A percentile compares a stretch with the other conserved stretches of the same genome.
These are phyloP conservation scores for Cryphonectria nitschkei DNA, from an alignment of 2,329 filamentous ascomycete genomes.

Conservation along the genomic window DNA sequence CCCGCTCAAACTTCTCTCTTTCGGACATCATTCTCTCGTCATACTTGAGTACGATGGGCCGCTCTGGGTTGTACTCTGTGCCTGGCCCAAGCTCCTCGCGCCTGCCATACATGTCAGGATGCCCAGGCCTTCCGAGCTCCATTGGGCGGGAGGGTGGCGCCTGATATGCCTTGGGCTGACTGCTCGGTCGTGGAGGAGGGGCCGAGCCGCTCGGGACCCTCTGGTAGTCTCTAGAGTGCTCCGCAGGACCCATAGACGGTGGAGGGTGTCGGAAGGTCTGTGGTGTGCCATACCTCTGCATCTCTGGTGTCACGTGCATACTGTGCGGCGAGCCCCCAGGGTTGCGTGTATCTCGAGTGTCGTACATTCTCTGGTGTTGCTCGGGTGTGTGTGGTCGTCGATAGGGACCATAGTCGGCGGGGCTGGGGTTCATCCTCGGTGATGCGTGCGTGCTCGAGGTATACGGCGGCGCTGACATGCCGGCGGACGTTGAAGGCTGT, in stretches of 20 bases:
- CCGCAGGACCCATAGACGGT: constrained; percentile 42
- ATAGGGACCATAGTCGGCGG: constrained; percentile 64
- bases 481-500: constrained; percentile 43
- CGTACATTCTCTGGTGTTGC: constrained; percentile 58
- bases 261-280: constrained; percentile 57
- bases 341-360: constrained; percentile 43
- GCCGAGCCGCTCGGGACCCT: constrained; percentile 41
- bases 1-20: constrained; percentile 40
- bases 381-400: constrained; percentile 76
- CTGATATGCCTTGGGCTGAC: constrained; percentile 54
- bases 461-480: constrained; percentile 49
- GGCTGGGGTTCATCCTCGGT: constrained; percentile 57
- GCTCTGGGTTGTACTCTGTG: constrained; percentile 58
- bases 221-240: constrained; percentile 48
- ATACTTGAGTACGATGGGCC: constrained; percentile 50
- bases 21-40: constrained; percentile 59
- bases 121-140: constrained; percentile 49
- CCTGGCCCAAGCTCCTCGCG: constrained; percentile 51
- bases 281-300: constrained; percentile 63
- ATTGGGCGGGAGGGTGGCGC: constrained; percentile 47
- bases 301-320: constrained; percentile 59
- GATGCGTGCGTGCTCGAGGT: constrained; percentile 57
- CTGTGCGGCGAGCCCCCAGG: constrained; percentile 53
- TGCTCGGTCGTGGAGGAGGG: constrained; percentile 54
- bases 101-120: constrained; percentile 50